Evolutionary conservation across 805 yeast species (phyloP).

Genomic region (Pichia manshurica): DNA sequence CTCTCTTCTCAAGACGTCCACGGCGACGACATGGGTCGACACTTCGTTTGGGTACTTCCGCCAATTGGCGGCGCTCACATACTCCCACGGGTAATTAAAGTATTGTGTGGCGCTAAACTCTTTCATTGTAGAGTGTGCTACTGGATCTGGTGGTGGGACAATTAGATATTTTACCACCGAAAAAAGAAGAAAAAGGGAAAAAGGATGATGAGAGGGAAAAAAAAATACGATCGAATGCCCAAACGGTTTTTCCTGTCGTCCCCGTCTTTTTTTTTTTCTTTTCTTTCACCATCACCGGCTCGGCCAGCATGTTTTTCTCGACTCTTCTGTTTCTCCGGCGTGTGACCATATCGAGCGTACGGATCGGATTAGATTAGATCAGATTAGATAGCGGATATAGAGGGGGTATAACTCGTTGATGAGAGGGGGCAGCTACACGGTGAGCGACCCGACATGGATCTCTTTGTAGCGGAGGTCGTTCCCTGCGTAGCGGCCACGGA

Average conservation of each 20-base stretch:
- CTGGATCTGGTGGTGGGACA: not conserved
- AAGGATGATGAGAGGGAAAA: not conserved
- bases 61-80: conserved; percentile 96
- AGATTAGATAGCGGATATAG: too few species aligned
- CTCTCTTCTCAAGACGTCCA: conserved; percentile 78
- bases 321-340: too few species aligned
- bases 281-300: too few species aligned
- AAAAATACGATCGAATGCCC: not conserved
- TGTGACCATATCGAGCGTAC: too few species aligned
- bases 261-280: too few species aligned
- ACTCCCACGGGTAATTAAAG: conserved; percentile 87
- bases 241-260: not conserved
- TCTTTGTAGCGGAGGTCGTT: not conserved
- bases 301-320: too few species aligned
- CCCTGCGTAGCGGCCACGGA: conserved; percentile 1
- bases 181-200: not conserved
- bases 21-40: conserved; percentile 89
- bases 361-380: too few species aligned
- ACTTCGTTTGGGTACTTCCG: conserved; percentile 92
- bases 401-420: too few species aligned
- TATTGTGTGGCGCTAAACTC: conserved; percentile 64
- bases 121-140: conserved; percentile 49
- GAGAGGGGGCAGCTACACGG: not conserved
- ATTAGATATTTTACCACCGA: too few species aligned
- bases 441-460: not conserved